Evolutionary conservation across 139 green algal genomes (phyloP).

Genomic region (Nannochloris sp.): DNA sequence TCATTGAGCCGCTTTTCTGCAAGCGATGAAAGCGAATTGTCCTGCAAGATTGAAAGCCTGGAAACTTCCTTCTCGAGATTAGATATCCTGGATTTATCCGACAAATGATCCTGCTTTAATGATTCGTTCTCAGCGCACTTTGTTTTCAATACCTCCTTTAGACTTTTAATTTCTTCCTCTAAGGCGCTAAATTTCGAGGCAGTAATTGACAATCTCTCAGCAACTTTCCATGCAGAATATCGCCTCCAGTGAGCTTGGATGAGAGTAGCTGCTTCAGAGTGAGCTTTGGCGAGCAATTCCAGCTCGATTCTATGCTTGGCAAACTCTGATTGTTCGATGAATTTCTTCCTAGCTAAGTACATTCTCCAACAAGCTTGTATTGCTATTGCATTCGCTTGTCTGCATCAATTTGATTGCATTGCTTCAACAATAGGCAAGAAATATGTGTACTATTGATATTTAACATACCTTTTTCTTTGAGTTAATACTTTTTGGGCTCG

Average conservation of each 20-base stretch:
- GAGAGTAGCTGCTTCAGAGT: constrained; percentile 14
- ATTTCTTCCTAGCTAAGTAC: constrained; percentile 21
- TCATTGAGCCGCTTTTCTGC: too few species aligned
- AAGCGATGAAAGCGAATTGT: too few species aligned
- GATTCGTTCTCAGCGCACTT: too few species aligned
- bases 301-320: constrained; percentile 23
- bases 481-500: constrained; percentile 7
- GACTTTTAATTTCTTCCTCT: background rate
- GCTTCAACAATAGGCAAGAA: background rate
- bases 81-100: too few species aligned
- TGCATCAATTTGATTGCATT: background rate
- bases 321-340: constrained; percentile 33
- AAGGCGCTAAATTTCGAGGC: background rate
- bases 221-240: constrained; percentile 9
- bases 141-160: background rate
- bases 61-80: too few species aligned
- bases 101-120: too few species aligned
- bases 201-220: background rate
- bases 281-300: constrained; percentile 6
- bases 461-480: constrained; percentile 10
- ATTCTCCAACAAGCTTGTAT: constrained; percentile 40
- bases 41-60: too few species aligned
- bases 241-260: constrained; percentile 34
- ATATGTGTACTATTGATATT: background rate
- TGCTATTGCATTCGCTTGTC: constrained; percentile 11